Percentiles rank a stretch among this genome's conserved stretches.
phyloP scores from a whole-genome alignment of 768 basidiomycete species.

The Tylopilus intermedius region DNA sequence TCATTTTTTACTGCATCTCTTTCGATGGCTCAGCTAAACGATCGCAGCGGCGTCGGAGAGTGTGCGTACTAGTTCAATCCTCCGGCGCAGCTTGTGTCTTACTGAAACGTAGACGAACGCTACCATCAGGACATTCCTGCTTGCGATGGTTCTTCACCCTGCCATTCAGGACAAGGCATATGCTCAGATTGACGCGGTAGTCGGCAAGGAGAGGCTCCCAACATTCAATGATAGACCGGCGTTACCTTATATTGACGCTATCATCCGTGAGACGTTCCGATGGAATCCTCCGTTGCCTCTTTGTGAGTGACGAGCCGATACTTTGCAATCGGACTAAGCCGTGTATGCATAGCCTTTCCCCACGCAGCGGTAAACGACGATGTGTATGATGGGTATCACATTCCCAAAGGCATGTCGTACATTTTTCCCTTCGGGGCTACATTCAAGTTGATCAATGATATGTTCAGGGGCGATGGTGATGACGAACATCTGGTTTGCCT shows the following conservation, averaged over 20 bases:
- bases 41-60: conserved; percentile 14
- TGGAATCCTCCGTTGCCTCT: conserved; percentile 13
- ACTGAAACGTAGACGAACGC: conserved; percentile 9
- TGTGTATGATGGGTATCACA: conserved; percentile 16
- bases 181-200: conserved; percentile 13
- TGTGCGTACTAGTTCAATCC: neutral
- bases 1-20: neutral
- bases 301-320: conserved; percentile 9
- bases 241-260: conserved; percentile 35
- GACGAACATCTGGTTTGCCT: conserved; percentile 28
- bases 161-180: conserved; percentile 16
- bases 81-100: neutral
- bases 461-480: conserved; percentile 20
- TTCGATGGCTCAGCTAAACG: neutral
- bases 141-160: conserved; percentile 17
- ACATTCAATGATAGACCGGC: conserved; percentile 11
- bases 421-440: neutral
- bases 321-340: neutral
- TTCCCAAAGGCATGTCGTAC: conserved; percentile 2
- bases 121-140: conserved; percentile 7
- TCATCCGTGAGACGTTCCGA: conserved; percentile 32
- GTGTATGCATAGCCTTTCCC: conserved; percentile 12
- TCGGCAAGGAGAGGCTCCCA: conserved; percentile 21
- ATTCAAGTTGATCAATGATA: neutral
- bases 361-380: conserved; percentile 11